Base-by-base conservation (phyloP, 768 basidiomycete species). In the Pleurotus tuoliensis region DNA sequence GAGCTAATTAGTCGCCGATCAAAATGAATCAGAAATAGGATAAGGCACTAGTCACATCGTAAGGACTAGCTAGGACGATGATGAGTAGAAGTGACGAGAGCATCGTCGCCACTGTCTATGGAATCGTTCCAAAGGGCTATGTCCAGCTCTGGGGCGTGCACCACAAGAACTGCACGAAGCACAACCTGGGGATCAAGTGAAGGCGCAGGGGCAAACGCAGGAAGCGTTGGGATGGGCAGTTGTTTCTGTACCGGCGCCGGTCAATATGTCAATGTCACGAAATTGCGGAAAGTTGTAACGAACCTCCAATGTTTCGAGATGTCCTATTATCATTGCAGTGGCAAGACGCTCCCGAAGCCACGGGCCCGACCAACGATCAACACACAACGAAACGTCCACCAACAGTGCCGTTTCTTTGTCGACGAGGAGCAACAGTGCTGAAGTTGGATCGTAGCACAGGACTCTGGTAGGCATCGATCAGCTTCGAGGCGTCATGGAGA, bases 281-380 rank as follows among this genome's bases (percentile, higher is more conserved):
- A 41, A 47, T 16, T 45, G 30, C 41, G 50, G n/a, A 49, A 46
- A 34, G 16, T 8, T 30, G 8, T 3, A 54, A 72, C 75, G 57
- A 65, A 84, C 82, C 60, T 70, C 63, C 58, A 69, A 65, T 30
- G 63, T 65, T 63, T 88, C 87, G 50, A 88, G 67, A 64, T 83
- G 75, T 38, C 87, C 87, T 41, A 87, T 67, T 18, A 76, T 77
- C 71, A 81, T 79, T 38, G 86, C 69, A 38, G 73, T 73, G 59
- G 73, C 67, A 59, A 82, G 73, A 20, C 71, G 74, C 61, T 88
- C 83, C 41, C 74, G 69, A 22, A 78, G 72, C 87, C 87, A 88
- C 30, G 59, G 55, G 11, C 61, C 52, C 24, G 72, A 68, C 59
- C 64, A 62, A 1, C 68, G 61, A 62, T 77, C 75, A 38, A 87